These are phyloP conservation scores for Coniochaeta sp. DNA, from an alignment of 2,329 filamentous ascomycete genomes.

Conservation along the genomic window DNA sequence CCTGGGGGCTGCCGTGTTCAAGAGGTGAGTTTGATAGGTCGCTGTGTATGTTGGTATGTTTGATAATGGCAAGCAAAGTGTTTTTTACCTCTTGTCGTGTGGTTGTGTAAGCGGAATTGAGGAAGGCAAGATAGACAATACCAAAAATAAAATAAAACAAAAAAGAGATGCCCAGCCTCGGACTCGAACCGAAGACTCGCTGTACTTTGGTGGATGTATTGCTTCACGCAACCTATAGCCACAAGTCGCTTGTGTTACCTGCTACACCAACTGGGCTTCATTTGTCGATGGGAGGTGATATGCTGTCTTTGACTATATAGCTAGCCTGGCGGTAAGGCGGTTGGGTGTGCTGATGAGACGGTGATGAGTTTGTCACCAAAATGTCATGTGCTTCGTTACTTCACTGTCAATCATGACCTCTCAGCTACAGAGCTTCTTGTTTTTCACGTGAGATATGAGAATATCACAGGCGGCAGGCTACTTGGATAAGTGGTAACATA, in stretches of 20 bases:
- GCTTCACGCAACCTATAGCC: neutral
- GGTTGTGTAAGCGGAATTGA: no score
- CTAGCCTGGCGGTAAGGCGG: neutral
- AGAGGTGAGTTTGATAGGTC: conserved; percentile 23
- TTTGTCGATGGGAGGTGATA: neutral
- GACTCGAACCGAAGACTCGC: neutral
- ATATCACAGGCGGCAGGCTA: neutral
- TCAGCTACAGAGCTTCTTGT: no score
- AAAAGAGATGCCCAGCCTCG: neutral
- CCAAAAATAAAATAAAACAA: neutral
- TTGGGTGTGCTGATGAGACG: no score
- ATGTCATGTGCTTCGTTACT: no score
- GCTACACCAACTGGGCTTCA: neutral
- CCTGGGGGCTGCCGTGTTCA: conserved; percentile 55
- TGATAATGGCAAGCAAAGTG: no score
- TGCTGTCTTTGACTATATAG: neutral
- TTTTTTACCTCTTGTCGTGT: no score
- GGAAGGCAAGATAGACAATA: no score
- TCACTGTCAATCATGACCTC: no score
- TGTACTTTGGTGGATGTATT: neutral
- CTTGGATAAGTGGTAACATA: neutral
- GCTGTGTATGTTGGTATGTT: no score
- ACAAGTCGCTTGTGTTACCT: neutral
- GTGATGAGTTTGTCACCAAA: no score
- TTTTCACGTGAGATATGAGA: no score